A percentile compares a stretch with the other conserved stretches of the same genome.
phyloP scores from a whole-genome alignment of 202 grass and related monocot genomes.

The Bolboschoenoplectus hybrid region DNA sequence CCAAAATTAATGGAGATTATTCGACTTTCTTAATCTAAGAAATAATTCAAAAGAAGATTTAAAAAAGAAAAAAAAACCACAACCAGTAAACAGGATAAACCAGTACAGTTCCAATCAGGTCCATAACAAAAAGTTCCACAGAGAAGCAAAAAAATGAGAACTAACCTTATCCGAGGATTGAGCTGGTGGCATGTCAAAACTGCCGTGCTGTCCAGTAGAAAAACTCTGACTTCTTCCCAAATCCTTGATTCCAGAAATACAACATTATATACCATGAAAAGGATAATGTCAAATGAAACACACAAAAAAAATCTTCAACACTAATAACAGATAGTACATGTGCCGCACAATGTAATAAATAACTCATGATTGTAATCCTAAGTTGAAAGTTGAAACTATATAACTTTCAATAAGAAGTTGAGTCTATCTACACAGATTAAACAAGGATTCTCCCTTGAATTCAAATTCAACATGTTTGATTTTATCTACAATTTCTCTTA shows the following conservation, averaged over 20 bases:
- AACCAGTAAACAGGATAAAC: too few relatives aligned
- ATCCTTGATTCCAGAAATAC: conserved; percentile 50
- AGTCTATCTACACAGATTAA: conserved; percentile 8
- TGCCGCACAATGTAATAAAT: background rate
- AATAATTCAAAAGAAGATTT: background rate
- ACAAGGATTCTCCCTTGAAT: background rate
- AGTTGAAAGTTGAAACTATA: background rate
- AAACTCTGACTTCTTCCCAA: conserved; percentile 59
- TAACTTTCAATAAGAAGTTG: background rate
- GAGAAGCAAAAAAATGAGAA: conserved; percentile 18
- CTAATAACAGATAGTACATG: background rate
- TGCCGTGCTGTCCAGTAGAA: conserved; percentile 46
- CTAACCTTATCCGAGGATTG: conserved; percentile 64
- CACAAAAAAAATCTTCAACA: conserved; percentile 23
- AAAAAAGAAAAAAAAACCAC: background rate
- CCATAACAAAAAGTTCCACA: conserved; percentile 10
- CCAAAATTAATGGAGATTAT: background rate
- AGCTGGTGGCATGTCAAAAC: conserved; percentile 40
- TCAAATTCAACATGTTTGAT: background rate
- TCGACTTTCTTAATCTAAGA: background rate
- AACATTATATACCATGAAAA: conserved; percentile 14
- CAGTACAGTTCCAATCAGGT: background rate
- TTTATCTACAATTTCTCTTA: background rate
- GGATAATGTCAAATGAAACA: conserved; percentile 20
- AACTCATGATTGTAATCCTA: conserved; percentile 4